Base-by-base conservation (phyloP, 768 basidiomycete species). In the Naganishia kalamii region DNA sequence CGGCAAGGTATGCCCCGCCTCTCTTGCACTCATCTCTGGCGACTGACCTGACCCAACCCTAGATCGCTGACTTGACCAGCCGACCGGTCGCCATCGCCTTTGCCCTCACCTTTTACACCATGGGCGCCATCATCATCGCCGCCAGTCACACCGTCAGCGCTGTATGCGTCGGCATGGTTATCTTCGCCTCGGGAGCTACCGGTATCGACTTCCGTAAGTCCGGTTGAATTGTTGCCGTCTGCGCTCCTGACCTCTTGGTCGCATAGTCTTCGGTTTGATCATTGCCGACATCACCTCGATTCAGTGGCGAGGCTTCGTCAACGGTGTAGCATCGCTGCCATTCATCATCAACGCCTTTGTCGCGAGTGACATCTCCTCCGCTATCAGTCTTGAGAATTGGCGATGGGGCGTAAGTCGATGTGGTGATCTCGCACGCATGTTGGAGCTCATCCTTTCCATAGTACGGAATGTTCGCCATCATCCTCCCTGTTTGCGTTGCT, bases 121-220 rank as follows among this genome's bases (percentile, higher is more conserved):
- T 77, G 46, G 79, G 79, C 11, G 77, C 72, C 59, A 66, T 74
- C 69, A 69, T 79, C 35, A 71, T 72, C 13, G 71, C 75, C 41
- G 70, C 69, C 6, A 65, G 69, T 2, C 60, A 65, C 4, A 75
- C 66, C 48, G 70, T 77, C 32, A 51, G 65, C 4, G 70, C 73
- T 17, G 73, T 72, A 32, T 62, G 69, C 30, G 70, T 68, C n/a
- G 74, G 72, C 7, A 62, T 72, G 49, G 72, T 74, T 52, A 66
- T 73, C 33, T 70, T 70, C 65, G 69, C 71, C 21, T 67, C 76
- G 43, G 75, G 77, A 43, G 67, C 72, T 49, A 71, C 70, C n/a
- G 74, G 72, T 65, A 65, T 78, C 65, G 63, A 62, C 23, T 68
- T 76, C 33, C 41, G 71, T 72, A 48, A 66, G 69, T 67, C n/a